Percentiles rank a stretch among this genome's conserved stretches.
These are phyloP conservation scores for Nannochloris sp. DNA, from an alignment of 139 green algal genomes.

Conservation along the genomic window DNA sequence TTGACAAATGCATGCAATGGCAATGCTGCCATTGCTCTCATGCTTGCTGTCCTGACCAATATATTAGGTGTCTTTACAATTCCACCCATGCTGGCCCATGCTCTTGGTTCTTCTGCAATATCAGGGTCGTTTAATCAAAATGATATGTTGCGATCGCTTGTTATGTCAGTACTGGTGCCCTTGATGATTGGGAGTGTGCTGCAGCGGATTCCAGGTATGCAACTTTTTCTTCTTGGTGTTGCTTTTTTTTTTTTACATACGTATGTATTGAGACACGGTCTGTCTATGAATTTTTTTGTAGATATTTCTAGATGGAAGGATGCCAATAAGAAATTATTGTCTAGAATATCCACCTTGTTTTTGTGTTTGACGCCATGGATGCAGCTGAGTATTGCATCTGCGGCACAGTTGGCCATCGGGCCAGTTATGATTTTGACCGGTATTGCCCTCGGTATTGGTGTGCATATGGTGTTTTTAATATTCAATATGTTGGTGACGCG, in stretches of 20 bases:
- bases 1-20: constrained; percentile 44
- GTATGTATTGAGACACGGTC: neutral
- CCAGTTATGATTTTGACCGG: constrained; percentile 10
- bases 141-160: constrained; percentile 48
- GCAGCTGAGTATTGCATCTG: constrained; percentile 48
- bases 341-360: constrained; percentile 33
- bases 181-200: constrained; percentile 35
- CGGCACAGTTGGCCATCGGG: constrained; percentile 10
- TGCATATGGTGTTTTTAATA: constrained; percentile 41
- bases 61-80: constrained; percentile 62
- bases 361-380: constrained; percentile 67
- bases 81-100: constrained; percentile 38
- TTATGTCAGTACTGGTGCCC: constrained; percentile 55
- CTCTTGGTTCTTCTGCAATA: constrained; percentile 29
- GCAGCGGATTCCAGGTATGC: constrained; percentile 7
- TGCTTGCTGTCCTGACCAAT: constrained; percentile 65
- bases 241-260: neutral
- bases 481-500: constrained; percentile 24
- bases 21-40: constrained; percentile 64
- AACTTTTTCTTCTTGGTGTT: neutral
- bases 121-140: constrained; percentile 19
- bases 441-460: constrained; percentile 19
- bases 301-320: constrained; percentile 27
- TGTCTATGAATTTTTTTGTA: neutral
- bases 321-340: constrained; percentile 33